Evolutionary conservation across 2,329 filamentous ascomycete genomes (phyloP), one percentile per base, ranked within the genome.

Genomic region (Diaporthe helianthi): DNA sequence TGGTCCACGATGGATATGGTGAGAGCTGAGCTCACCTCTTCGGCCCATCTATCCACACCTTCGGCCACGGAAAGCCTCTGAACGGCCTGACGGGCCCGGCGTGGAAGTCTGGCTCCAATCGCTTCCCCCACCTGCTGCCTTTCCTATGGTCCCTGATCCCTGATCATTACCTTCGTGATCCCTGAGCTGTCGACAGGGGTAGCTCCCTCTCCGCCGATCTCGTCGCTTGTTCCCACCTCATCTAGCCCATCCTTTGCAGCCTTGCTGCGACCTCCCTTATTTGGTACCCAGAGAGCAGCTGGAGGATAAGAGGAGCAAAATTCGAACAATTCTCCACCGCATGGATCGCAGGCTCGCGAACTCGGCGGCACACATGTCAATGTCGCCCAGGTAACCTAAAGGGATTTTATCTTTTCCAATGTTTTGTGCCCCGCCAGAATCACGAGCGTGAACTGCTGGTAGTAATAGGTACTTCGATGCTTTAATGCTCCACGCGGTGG

Each of bases 151-250:
- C 36, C 51, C 61, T 60, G 51, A 36, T 46, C 52, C 47, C 67
- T 53, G 26, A 51, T 36, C 44, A 26, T 53, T 24, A 26, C 13
- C 47, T 31, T 22, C 12, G 44, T 47, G 36, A 36, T 22, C 22
- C 54, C 65, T 55, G 51, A 58, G 64, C 55, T 70, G 65, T 58
- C n/a, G 55, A 65, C 69, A 64, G 51, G 68, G 69, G 65, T 68
- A 68, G 69, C 69, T 68, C 10, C 22, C 38, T 47, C 29, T 29
- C 53, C 65, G 38, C 29, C 26, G 51, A 68, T 47, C 38, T 41
- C 13, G 51, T 55, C 38, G 24, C 38, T 24, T 54, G 4, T 29
- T 66, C 26, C 51, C 31, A 61, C 33, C 36, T 19, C 29, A 24
- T 38, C 61, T 47, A 41, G 26, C 12, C n/a, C n/a, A 58, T 29